Base-by-base conservation (phyloP, 192 early-diverging fungal genomes). In the Coemansia sp. region DNA sequence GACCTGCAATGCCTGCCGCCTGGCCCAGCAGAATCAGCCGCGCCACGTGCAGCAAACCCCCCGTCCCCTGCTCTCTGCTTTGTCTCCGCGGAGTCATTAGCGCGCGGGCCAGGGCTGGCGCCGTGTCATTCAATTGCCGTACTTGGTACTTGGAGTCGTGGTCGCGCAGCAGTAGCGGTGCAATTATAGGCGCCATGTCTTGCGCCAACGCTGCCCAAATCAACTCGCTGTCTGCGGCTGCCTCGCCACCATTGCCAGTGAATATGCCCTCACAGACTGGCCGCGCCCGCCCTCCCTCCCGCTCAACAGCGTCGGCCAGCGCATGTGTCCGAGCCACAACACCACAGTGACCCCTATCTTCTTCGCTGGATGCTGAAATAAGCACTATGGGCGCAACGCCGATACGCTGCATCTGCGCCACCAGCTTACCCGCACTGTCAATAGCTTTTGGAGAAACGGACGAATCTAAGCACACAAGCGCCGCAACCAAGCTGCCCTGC, bases 221-320 rank as follows among this genome's bases (percentile, higher is more conserved):
- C 23, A 83, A 72, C 35, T 55, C 58, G n/a, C 80, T 53, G 26
- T 65, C 79, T 1, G 79, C 72, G 23, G 63, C 39, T 10, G 77
- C 63, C 19, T 58, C 39, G 8, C 48, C 23, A 3, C 5, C 30
- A 8, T 31, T 8, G 37, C 45, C 59, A 22, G 56, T 63, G 53
- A 90, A 85, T 25, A 91, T 66, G 30, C 78, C 83, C 37, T 81
- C 83, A 59, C 85, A 86, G 8, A 92, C 62, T 0, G 87, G 80
- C 35, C 83, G 74, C 4, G 88, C 86, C 5, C 78, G 62, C 19
- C 89, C 92, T 18, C 88, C 88, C 30, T 80, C 80, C 7, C 58
- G 61, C 51, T 93, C 90, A 35, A 95, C 85, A 5, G 81, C 80
- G 33, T 93, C 85, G 0, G 83, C 80, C 55, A 78, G 56, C 30